Base-by-base conservation (phyloP, 176 grass and related monocot genomes). In the Phoenix dactylifera region DNA sequence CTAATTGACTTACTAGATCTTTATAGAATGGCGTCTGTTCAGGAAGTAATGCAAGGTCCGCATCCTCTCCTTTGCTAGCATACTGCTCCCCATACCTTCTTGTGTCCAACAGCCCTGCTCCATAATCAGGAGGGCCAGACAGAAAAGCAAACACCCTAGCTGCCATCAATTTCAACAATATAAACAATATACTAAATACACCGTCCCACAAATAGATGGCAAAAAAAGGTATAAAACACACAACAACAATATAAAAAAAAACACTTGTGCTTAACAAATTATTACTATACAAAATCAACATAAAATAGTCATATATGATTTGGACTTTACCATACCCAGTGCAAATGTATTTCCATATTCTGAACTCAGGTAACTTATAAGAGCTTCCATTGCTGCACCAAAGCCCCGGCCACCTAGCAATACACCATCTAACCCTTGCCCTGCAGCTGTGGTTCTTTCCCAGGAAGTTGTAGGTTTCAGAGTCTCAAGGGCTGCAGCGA, bases 101-200 rank as follows among this genome's bases (percentile, higher is more conserved):
- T 49, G 87, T 98, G 60, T 98, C 87, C 58, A 98, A 78, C 25
- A 86, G 81, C 71, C 93, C 93, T 60, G 71, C 73, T 77, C 87
- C 93, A 70, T 92, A 98, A 80, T 98, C 93, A 64, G 87, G 93
- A 48, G 93, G 84, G 72, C 84, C 87, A 77, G 93, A 98, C 51
- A 80, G 58, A 87, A 98, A 98, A 50, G 84, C 67, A 86, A 98
- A 98, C 57, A 92, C 82, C 82, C 93, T 82, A 76, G 87, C 93
- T 98, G 72, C 52, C 64, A 35, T 29, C 60, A 23, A 73, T 73
- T 57, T 12, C 7, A 44, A 44, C 2, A 44, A 44, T 35, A 35
- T 9, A 9, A 35, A 35, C 1, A 35, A 35, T 44, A 44, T 44
- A 44, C 2, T 44, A 44, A 44, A 44, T 44, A 44, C 7, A 14